Evolutionary conservation across 352 stramenopile species (phyloP), one percentile per base, ranked within the genome.

Genomic region (Albugo candida): DNA sequence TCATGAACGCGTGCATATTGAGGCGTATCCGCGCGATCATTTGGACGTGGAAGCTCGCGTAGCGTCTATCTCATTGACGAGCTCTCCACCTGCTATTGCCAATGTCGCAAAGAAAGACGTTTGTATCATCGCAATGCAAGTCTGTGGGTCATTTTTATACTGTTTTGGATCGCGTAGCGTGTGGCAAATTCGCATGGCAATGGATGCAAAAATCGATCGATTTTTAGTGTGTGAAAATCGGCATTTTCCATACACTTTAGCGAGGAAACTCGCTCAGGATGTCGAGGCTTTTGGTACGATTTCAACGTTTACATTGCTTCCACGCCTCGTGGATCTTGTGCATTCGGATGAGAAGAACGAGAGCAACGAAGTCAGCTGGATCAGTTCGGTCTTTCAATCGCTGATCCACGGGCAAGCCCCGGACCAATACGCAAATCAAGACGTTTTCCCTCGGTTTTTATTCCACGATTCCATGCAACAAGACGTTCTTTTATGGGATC

Each of bases 1-100:
- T 4, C 70, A 87, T 49, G 45, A 59, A 20, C 53, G 51, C 1
- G 48, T 86, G 14, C 69, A 86, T 46, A 49, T 91, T 6, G 61
- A 74, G 38, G 70, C 65, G 18, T 91, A 81, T 31, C 72, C 74
- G 13, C 63, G 78, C 11, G 78, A 91, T 55, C 72, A 84, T 50
- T 53, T 91, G 42, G 74, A 85, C 38, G 66, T 75, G 12, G 60
- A 78, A 20, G 79, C 24, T 31, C 42, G 17, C 39, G 50, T 17
- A 14, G 31, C 21, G 11, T 35, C 6, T 6, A 39, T 21, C 17
- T 49, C 24, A 36, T 49, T 86, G 2, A 48, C 65, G 36, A 81
- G 76, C 19, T 49, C 60, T 1, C 62, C 38, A 10, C 38, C 38
- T 10, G 20, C 38, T 8, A 10, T 43, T 43, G 38, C 38, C 20